Percentiles rank a stretch among this genome's conserved stretches.
These are phyloP conservation scores for Blastocrithidia nonstop DNA, from an alignment of 208 protist species.

Conservation along the genomic window DNA sequence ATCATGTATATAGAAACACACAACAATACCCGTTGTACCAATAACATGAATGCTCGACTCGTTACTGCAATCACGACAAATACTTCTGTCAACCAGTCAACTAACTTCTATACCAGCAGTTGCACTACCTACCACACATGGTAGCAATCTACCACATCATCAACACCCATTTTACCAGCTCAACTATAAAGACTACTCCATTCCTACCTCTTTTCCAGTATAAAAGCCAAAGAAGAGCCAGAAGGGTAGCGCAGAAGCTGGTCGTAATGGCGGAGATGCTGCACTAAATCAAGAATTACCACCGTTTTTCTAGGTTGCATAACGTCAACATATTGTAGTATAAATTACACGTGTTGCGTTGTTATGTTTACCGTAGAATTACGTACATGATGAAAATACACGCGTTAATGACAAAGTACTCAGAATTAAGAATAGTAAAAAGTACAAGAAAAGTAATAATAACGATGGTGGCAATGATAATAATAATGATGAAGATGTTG, in stretches of 20 bases:
- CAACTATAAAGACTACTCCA: slow-evolving; percentile 63
- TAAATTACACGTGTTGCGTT: no score
- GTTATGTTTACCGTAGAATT: slow-evolving; percentile 47
- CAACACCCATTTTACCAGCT: slow-evolving; percentile 78
- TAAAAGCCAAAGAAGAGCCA: slow-evolving; percentile 4
- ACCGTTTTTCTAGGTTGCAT: slow-evolving; percentile 45
- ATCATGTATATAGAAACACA: slow-evolving; percentile 35
- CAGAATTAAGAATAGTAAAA: background rate
- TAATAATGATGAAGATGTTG: slow-evolving; percentile 9
- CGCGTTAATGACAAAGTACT: background rate
- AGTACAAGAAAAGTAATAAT: background rate
- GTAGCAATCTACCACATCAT: slow-evolving; percentile 59
- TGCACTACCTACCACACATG: slow-evolving; percentile 41
- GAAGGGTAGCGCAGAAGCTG: slow-evolving; percentile 6
- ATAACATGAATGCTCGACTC: slow-evolving; percentile 83
- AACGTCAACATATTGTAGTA: slow-evolving; percentile 41
- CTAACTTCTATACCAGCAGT: slow-evolving; percentile 57
- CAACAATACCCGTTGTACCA: slow-evolving; percentile 37
- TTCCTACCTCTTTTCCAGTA: slow-evolving; percentile 49
- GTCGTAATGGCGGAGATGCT: slow-evolving; percentile 7
- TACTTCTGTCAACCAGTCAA: slow-evolving; percentile 53
- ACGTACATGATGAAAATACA: slow-evolving; percentile 7
- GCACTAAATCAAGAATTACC: slow-evolving; percentile 17
- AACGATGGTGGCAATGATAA: slow-evolving; percentile 2
- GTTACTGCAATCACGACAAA: slow-evolving; percentile 76